phyloP scores from a whole-genome alignment of 2,329 filamentous ascomycete genomes.

The Ascosphaera apis region DNA sequence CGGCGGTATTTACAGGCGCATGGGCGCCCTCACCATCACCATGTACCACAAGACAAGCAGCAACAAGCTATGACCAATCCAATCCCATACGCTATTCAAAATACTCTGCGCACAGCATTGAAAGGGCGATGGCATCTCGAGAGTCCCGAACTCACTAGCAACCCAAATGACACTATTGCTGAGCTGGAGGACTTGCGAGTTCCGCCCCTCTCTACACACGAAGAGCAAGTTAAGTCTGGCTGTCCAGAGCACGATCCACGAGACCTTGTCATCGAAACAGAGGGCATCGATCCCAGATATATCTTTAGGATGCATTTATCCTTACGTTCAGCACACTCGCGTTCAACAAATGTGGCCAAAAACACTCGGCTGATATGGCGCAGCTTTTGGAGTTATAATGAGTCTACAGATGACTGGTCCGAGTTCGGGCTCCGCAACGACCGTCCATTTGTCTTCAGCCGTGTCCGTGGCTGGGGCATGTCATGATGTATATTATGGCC shows the following conservation, averaged over 20 bases:
- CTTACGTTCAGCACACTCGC: constrained; percentile 33
- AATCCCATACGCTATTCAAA: constrained; percentile 18
- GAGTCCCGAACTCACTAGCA: constrained; percentile 18
- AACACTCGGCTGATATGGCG: constrained; percentile 83
- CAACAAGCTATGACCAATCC: constrained; percentile 10
- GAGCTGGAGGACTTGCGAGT: constrained; percentile 7
- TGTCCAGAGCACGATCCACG: constrained; percentile 16
- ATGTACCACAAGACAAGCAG: constrained; percentile 13
- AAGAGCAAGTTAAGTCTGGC: constrained; percentile 18
- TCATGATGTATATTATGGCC: constrained; percentile 5
- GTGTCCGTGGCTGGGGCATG: constrained; percentile 36
- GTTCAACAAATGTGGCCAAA: constrained; percentile 27
- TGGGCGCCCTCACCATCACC: constrained; percentile 12
- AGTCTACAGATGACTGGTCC: constrained; percentile 70
- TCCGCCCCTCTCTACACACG: constrained; percentile 5
- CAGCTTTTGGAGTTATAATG: constrained; percentile 78
- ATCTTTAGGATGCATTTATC: constrained; percentile 61
- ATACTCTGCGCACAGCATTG: constrained; percentile 45
- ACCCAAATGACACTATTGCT: constrained; percentile 1
- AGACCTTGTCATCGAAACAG: constrained; percentile 63
- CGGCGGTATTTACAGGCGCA: constrained; percentile 9
- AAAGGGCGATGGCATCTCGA: constrained; percentile 43
- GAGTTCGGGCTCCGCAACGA: constrained; percentile 49
- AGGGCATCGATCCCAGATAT: constrained; percentile 58
- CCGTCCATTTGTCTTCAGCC: constrained; percentile 35